Conservation (phyloP, 495 filamentous ascomycete genomes). For the Melanomma pulvis-pyrius region DNA sequence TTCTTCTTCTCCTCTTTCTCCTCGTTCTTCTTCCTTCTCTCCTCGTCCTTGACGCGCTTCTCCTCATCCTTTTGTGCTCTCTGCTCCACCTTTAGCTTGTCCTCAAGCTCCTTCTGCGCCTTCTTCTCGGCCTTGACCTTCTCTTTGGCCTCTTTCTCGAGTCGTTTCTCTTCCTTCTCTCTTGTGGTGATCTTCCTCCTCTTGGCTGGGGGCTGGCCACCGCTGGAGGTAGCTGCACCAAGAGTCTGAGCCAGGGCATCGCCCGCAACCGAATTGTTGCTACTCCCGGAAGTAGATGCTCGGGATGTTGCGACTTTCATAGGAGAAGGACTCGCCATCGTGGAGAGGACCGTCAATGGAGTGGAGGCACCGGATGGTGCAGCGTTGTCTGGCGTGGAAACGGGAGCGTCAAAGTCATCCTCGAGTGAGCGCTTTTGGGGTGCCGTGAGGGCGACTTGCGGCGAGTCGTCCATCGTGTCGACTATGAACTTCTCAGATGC, state of each 20-base stretch:
- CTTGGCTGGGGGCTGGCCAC: conserved; percentile 32
- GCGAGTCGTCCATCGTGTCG: conserved; percentile 22
- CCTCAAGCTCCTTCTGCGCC: conserved; percentile 53
- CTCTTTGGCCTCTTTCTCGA: conserved; percentile 33
- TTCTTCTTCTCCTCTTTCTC: conserved; percentile 54
- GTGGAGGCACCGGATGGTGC: conserved; percentile 16
- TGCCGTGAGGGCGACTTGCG: neutral
- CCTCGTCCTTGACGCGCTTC: conserved; percentile 49
- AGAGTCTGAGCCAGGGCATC: neutral
- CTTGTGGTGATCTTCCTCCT: conserved; percentile 29
- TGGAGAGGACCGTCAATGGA: conserved; percentile 42
- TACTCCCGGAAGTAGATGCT: conserved; percentile 31
- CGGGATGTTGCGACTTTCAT: conserved; percentile 8
- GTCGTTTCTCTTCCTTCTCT: conserved; percentile 20
- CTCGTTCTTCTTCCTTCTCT: conserved; percentile 45
- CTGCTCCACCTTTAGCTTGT: conserved; percentile 40
- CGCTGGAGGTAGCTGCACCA: neutral
- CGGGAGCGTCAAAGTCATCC: conserved; percentile 8
- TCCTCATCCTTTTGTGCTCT: conserved; percentile 51
- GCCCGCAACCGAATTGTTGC: conserved; percentile 21
- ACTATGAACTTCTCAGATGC: neutral
- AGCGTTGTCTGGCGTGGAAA: conserved; percentile 22
- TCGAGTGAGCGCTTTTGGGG: conserved; percentile 33
- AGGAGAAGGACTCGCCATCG: conserved; percentile 31
- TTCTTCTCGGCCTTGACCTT: conserved; percentile 38